Evolutionary conservation across 306 rosid species (phyloP).

Genomic region (Trifolium subterraneum): DNA sequence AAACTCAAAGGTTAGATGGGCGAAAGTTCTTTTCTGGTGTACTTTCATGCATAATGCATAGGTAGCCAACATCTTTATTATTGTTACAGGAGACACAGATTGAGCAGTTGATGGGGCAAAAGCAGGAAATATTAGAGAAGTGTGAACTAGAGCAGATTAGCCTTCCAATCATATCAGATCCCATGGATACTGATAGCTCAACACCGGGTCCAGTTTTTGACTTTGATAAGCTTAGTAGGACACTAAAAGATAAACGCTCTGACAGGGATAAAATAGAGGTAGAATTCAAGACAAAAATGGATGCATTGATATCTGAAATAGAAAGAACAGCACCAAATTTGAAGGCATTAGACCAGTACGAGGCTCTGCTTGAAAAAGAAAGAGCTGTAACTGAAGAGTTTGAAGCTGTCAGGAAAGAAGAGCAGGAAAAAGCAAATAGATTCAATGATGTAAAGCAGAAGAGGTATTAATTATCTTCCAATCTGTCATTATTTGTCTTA

Average conservation of each 20-base stretch:
- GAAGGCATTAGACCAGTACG: constrained; percentile 98
- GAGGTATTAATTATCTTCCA: constrained; percentile 58
- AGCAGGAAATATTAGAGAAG: constrained; percentile 87
- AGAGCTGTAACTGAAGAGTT: constrained; percentile 80
- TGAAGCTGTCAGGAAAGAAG: constrained; percentile 90
- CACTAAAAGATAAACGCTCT: constrained; percentile 69
- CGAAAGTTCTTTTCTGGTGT: constrained; percentile 13
- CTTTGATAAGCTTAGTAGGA: constrained; percentile 73
- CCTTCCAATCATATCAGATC: constrained; percentile 77
- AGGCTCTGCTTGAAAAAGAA: constrained; percentile 87
- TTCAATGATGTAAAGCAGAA: constrained; percentile 79
- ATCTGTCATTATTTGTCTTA: constrained; percentile 14
- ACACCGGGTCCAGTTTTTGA: constrained; percentile 69
- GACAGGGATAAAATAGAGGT: constrained; percentile 77
- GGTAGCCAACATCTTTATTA: constrained; percentile 35
- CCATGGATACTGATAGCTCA: constrained; percentile 82
- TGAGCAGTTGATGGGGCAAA: constrained; percentile 69
- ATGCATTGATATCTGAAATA: constrained; percentile 74
- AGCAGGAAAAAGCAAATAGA: constrained; percentile 73
- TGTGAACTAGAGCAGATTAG: constrained; percentile 85
- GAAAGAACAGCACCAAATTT: constrained; percentile 97
- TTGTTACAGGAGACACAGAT: constrained; percentile 78
- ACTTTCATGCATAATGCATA: constrained; percentile 35
- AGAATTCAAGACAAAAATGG: constrained; percentile 82
- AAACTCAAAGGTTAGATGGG: constrained; percentile 72